Percentiles rank a stretch among this genome's conserved stretches.
Evolutionary conservation across 2,329 filamentous ascomycete species (phyloP).

Genomic region (Claviceps fusiformis): DNA sequence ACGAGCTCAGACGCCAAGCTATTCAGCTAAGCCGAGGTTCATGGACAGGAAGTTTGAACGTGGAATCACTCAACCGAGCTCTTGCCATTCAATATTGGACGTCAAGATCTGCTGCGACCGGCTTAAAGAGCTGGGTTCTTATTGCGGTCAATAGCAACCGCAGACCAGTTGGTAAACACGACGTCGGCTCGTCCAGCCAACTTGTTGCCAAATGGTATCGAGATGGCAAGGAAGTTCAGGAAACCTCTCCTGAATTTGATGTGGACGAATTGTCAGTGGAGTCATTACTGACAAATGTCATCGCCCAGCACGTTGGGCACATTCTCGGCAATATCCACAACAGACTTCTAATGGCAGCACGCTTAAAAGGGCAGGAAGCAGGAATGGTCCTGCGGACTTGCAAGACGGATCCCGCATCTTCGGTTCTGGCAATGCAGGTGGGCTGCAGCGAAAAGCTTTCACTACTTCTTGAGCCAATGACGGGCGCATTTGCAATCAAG

Average conservation of each 20-base stretch:
- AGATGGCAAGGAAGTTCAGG: slow-evolving; percentile 60
- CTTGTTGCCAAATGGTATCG: slow-evolving; percentile 70
- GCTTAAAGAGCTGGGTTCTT: slow-evolving; percentile 80
- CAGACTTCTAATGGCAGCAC: slow-evolving; percentile 42
- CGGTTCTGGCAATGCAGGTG: slow-evolving; percentile 54
- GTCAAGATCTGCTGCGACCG: slow-evolving; percentile 34
- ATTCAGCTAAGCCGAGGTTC: slow-evolving; percentile 50
- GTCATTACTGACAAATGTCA: slow-evolving; percentile 55
- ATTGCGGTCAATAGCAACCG: slow-evolving; percentile 63
- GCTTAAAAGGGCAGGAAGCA: slow-evolving; percentile 48
- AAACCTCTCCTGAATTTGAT: slow-evolving; percentile 55
- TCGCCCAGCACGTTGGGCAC: slow-evolving; percentile 60
- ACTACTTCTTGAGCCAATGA: slow-evolving; percentile 61
- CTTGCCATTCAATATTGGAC: slow-evolving; percentile 88
- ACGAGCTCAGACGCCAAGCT: slow-evolving; percentile 67
- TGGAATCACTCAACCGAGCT: slow-evolving; percentile 69
- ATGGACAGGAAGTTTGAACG: slow-evolving; percentile 66
- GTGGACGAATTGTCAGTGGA: slow-evolving; percentile 58
- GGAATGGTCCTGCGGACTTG: slow-evolving; percentile 45
- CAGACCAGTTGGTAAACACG: slow-evolving; percentile 24
- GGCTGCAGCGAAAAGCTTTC: slow-evolving; percentile 46
- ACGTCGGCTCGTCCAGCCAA: slow-evolving; percentile 34
- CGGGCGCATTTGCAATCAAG: slow-evolving; percentile 59
- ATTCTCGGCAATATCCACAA: slow-evolving; percentile 55
- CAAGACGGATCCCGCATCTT: slow-evolving; percentile 49